Conservation (phyloP, 495 filamentous ascomycete genomes). For the Penicillium alfredii region DNA sequence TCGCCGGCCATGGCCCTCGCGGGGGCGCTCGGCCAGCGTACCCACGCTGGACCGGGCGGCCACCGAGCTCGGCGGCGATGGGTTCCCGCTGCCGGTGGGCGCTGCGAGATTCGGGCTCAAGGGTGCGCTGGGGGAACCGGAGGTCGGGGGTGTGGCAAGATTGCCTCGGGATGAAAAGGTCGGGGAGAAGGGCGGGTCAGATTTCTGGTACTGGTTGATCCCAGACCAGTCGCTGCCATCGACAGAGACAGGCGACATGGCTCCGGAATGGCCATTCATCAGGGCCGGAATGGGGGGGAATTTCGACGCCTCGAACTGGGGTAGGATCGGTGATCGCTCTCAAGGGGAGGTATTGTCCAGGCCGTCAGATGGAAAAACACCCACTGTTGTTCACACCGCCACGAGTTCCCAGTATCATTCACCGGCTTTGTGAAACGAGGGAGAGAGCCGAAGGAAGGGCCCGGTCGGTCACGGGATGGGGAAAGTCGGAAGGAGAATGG, state of each 20-base stretch:
- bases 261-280: constrained; percentile 59
- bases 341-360: too few species aligned
- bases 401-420: constrained; percentile 9
- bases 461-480: constrained; percentile 6
- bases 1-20: constrained; percentile 43
- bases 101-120: constrained; percentile 45
- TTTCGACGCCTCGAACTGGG: constrained; percentile 3
- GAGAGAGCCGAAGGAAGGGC: constrained; percentile 6
- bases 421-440: constrained; percentile 18
- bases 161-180: constrained; percentile 52
- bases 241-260: constrained; percentile 79
- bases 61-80: constrained; percentile 82
- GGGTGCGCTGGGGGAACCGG: constrained; percentile 53
- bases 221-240: constrained; percentile 86
- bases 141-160: constrained; percentile 65
- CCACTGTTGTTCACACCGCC: constrained; percentile 6
- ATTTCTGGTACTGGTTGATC: constrained; percentile 62
- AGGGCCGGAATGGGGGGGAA: constrained; percentile 9
- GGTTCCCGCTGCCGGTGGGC: constrained; percentile 51
- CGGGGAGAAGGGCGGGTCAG: constrained; percentile 51
- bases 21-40: constrained; percentile 57
- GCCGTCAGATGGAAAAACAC: too few species aligned
- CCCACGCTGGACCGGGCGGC: constrained; percentile 69
- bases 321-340: too few species aligned
- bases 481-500: constrained; percentile 3